phyloP scores from a whole-genome alignment of 306 rosid genomes.

The Sindora glabra region DNA sequence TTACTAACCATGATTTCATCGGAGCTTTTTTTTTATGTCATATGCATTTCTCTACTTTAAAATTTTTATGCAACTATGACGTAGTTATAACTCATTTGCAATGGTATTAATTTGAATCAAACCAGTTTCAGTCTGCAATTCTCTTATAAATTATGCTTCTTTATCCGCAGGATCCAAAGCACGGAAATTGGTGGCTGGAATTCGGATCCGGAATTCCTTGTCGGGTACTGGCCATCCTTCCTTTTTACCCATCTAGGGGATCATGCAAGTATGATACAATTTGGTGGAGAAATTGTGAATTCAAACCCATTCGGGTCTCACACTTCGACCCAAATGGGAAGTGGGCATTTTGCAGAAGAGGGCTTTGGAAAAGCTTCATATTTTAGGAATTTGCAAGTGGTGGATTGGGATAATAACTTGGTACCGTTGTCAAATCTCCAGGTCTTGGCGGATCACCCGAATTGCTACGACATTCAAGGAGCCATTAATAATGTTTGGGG shows the following conservation, averaged over 20 bases:
- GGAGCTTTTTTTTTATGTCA: no score
- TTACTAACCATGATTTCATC: no score
- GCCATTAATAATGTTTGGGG: constrained; percentile 91
- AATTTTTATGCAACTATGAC: no score
- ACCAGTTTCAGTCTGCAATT: no score
- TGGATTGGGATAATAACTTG: constrained; percentile 86
- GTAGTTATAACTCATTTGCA: no score
- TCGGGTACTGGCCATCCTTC: constrained; percentile 93
- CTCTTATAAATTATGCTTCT: no score
- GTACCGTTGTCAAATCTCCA: constrained; percentile 63
- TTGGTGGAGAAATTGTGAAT: constrained; percentile 88
- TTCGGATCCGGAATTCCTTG: constrained; percentile 66
- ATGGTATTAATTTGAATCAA: no score
- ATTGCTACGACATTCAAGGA: constrained; percentile 88
- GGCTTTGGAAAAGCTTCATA: constrained; percentile 89
- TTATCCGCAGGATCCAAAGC: constrained; percentile 70
- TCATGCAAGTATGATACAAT: constrained; percentile 90
- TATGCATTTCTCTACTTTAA: no score
- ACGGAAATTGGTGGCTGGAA: constrained; percentile 96
- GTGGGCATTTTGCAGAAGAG: constrained; percentile 82
- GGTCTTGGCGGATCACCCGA: constrained; percentile 90
- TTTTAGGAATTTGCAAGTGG: constrained; percentile 74
- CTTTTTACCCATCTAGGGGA: constrained; percentile 65
- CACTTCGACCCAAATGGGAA: constrained; percentile 89
- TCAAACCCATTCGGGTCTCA: constrained; percentile 54